Evolutionary conservation across 2,329 filamentous ascomycete species (phyloP), one percentile per base, ranked within the genome.

Genomic region (Aureobasidium melanogenum): DNA sequence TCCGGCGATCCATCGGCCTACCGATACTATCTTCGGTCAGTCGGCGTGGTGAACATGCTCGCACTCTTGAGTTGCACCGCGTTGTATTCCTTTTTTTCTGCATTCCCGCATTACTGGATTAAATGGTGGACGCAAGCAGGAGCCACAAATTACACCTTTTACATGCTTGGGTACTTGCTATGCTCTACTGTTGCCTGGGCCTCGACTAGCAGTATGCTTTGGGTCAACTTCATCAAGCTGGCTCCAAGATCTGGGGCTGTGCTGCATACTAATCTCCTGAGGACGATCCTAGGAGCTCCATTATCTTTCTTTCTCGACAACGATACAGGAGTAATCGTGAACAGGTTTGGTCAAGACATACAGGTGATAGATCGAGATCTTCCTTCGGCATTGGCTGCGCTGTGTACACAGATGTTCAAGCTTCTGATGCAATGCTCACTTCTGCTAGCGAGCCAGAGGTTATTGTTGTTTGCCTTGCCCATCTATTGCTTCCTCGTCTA

Each of bases 221-320:
- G 70, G 72, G 75, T 80, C 68, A 73, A 82, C 63, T 77, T 82
- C 48, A 77, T 82, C 38, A 76, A 71, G 3, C 81, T 82, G 76
- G 78, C 82, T 3, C 80, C 80, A 2, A 75, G 74, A 34, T 81
- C 80, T 17, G 79, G 78, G 4, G 73, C 76, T 56, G 72, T 65
- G 43, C 78, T 83, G 60, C 81, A 83, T 63, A 70, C 71, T 12
- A 32, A 24, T 22, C 32, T 59, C 14, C 8, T 59, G 24, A n/a
- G 17, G 3, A 59, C 43, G 10, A 22, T 59, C 5, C 28, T 41
- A 9, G 46, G 59, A 47, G 63, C 63, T 19, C 54, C 58, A 1
- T 48, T 77, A 63, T 70, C 70, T 0, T 78, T 76, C 64, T 75
- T 79, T 56, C 67, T 72, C 0, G 70, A 68, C 1, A 76, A 72